These are phyloP conservation scores for Discostella stelligeroides DNA, from an alignment of 108 stramenopile species.

Conservation along the genomic window DNA sequence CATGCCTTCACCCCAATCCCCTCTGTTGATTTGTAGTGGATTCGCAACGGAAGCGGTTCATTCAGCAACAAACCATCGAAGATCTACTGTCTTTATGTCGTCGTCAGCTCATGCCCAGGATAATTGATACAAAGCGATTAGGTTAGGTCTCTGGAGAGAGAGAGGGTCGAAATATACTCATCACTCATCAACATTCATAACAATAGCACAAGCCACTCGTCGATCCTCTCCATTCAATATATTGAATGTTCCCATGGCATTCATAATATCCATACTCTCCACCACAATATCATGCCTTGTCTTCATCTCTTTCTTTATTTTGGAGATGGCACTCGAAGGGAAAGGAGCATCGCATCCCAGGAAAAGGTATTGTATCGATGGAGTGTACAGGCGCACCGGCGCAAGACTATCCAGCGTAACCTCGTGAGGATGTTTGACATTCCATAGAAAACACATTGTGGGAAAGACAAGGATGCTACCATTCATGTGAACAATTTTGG, in stretches of 20 bases:
- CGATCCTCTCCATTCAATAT: conserved; percentile 89
- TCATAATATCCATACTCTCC: conserved; percentile 66
- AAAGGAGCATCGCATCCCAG: conserved; percentile 62
- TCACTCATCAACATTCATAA: conserved; percentile 39
- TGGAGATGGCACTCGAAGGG: conserved; percentile 50
- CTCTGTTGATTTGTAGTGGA: no score
- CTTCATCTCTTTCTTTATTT: conserved; percentile 51
- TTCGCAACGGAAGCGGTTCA: no score
- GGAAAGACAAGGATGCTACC: conserved; percentile 73
- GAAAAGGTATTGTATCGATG: conserved; percentile 59
- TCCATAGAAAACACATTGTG: conserved; percentile 70
- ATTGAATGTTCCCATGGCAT: conserved; percentile 87
- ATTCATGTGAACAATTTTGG: conserved; percentile 58
- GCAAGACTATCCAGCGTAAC: conserved; percentile 67
- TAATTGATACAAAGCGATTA: no score
- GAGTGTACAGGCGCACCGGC: conserved; percentile 44
- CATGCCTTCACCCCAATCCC: no score
- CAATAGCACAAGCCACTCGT: conserved; percentile 66
- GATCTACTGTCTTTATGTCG: no score
- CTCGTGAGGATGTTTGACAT: conserved; percentile 43
- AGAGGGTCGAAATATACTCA: no score
- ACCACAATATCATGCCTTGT: conserved; percentile 53
- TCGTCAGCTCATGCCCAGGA: no score
- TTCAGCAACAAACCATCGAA: no score
- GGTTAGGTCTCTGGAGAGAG: no score